Percentiles rank a stretch among this genome's conserved stretches.
Conservation (phyloP, 768 basidiomycete species). For the Strobilomyces dryophilus region DNA sequence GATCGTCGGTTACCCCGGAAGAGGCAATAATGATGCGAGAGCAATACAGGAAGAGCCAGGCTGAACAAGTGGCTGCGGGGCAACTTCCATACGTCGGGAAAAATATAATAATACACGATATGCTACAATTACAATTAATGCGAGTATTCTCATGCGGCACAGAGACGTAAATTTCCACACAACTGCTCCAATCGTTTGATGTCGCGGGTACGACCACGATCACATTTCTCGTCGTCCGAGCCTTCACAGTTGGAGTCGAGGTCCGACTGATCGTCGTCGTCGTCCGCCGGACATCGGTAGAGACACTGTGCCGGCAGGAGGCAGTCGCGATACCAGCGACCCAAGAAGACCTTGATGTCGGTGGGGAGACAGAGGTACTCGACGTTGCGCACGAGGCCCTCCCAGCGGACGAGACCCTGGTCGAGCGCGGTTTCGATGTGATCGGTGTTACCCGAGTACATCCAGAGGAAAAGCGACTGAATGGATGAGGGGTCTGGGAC, state of each 20-base stretch:
- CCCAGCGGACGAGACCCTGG: constrained; percentile 68
- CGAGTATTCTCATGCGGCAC: constrained; percentile 5
- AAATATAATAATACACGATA: not conserved
- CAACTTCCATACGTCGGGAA: not conserved
- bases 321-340: constrained; percentile 72
- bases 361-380: constrained; percentile 79
- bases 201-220: constrained; percentile 39
- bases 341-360: constrained; percentile 74
- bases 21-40: not conserved
- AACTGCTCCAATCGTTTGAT: constrained; percentile 37
- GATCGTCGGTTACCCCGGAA: constrained; percentile 33
- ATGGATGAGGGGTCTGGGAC: constrained; percentile 72
- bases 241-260: constrained; percentile 24
- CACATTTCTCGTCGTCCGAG: constrained; percentile 35
- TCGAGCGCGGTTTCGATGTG: constrained; percentile 67
- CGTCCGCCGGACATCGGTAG: constrained; percentile 23
- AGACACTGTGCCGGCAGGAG: constrained; percentile 31
- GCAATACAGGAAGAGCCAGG: not conserved
- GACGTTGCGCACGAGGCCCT: constrained; percentile 83
- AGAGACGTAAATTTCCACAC: constrained; percentile 24
- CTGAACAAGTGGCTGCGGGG: too few relatives aligned
- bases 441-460: constrained; percentile 71
- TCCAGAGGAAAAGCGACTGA: constrained; percentile 71
- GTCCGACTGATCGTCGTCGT: constrained; percentile 38
- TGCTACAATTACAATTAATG: not conserved